A percentile compares a stretch with the other conserved stretches of the same genome.
Conservation (phyloP, 495 filamentous ascomycete species). For the Neurospora sp. region DNA sequence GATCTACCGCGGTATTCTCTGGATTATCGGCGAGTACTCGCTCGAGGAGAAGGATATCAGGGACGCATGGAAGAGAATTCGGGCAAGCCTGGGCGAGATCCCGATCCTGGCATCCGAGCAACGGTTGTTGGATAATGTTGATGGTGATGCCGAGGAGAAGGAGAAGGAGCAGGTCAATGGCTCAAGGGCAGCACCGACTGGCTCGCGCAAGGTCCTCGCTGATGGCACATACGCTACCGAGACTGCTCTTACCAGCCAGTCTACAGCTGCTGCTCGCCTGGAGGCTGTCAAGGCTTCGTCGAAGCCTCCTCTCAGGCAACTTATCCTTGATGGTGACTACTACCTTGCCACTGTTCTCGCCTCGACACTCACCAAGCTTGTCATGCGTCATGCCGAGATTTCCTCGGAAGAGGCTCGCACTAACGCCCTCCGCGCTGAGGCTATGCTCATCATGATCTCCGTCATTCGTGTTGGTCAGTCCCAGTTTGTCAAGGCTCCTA, state of each 20-base stretch:
- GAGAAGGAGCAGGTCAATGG: slow-evolving; percentile 69
- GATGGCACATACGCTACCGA: slow-evolving; percentile 98
- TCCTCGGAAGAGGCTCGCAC: slow-evolving; percentile 79
- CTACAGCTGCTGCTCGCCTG: slow-evolving; percentile 77
- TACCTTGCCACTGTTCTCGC: slow-evolving; percentile 93
- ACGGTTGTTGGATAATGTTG: slow-evolving; percentile 63
- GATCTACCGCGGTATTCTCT: slow-evolving; percentile 91
- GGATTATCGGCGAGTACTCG: slow-evolving; percentile 97
- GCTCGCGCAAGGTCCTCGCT: slow-evolving; percentile 83
- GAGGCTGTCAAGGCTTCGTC: slow-evolving; percentile 95
- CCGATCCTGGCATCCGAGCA: slow-evolving; percentile 96
- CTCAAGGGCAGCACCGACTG: slow-evolving; percentile 64
- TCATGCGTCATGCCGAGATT: slow-evolving; percentile 96
- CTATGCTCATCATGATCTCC: slow-evolving; percentile 99
- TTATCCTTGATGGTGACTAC: slow-evolving; percentile 96
- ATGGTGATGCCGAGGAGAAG: slow-evolving; percentile 43
- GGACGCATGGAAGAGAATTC: slow-evolving; percentile 94
- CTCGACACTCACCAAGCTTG: slow-evolving; percentile 90
- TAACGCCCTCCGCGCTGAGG: slow-evolving; percentile 90
- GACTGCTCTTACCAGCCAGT: slow-evolving; percentile 87
- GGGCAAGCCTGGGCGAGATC: slow-evolving; percentile 90
- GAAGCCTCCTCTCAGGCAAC: slow-evolving; percentile 89
- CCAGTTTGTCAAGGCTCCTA: slow-evolving; percentile 91
- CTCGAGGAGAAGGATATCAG: slow-evolving; percentile 88
- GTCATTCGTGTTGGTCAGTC: slow-evolving; percentile 96